phyloP scores from a whole-genome alignment of 176 grass and related monocot genomes.

The Carex myosuroides region DNA sequence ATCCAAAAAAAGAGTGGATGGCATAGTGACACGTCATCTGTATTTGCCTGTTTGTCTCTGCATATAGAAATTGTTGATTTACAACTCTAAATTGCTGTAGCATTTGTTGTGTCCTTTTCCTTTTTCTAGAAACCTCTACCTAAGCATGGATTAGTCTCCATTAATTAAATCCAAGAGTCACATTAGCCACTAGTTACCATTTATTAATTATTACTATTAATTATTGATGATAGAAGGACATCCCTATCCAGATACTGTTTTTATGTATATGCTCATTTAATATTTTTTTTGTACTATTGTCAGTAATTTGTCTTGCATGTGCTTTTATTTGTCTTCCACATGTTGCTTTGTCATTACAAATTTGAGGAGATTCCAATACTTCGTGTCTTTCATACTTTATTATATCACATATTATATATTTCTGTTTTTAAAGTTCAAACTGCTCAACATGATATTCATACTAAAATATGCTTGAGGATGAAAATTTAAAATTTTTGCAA shows the following conservation, averaged over 20 bases:
- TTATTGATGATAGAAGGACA: background rate
- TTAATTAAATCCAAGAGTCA: background rate
- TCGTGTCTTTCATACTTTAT: no score
- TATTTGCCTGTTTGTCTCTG: background rate
- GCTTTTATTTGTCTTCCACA: background rate
- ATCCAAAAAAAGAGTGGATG: background rate
- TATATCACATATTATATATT: no score
- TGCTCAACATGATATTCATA: no score
- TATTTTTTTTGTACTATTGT: background rate
- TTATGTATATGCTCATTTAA: background rate
- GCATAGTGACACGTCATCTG: background rate
- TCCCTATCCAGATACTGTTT: background rate
- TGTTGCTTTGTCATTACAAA: background rate
- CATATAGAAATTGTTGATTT: background rate
- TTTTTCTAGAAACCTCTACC: background rate
- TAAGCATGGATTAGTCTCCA: background rate
- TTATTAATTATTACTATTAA: background rate
- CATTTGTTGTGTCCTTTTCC: background rate
- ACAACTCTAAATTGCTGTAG: background rate
- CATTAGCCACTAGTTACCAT: background rate
- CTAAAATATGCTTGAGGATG: no score
- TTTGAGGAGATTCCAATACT: no score
- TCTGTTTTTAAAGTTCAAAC: no score
- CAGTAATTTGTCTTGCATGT: background rate
- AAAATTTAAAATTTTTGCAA: no score